Evolutionary conservation across 1,139 yeast species (phyloP), one percentile per base, ranked within the genome.

Genomic region (Trichomonascaceae sp.): DNA sequence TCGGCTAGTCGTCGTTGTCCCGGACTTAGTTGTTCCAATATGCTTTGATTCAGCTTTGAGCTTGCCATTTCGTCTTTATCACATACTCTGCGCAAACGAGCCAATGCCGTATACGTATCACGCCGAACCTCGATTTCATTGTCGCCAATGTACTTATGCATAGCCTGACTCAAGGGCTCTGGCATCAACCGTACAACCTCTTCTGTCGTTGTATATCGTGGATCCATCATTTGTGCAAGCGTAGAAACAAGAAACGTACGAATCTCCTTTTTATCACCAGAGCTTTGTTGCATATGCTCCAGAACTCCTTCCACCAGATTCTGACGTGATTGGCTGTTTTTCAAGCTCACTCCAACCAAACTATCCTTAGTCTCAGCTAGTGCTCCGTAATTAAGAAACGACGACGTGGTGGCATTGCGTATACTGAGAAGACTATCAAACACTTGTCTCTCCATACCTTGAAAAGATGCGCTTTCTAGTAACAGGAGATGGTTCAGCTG

Each of bases 1-100:
- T 62, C 63, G 47, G 67, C 55, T 32, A 68, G 55, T 22, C 63
- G 63, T 43, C 58, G 63, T 54, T 67, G 71, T 45, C 70, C 70
- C 18, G 53, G 55, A 44, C 62, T 65, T 57, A 68, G 54, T n/a
- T 55, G 58, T 9, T 51, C 47, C 19, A 57, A 49, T 22, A 50
- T 36, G 36, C 24, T 36, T 2, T 7, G 24, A 8, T 38, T 36
- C 22, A 65, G 56, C 1, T 43, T 47, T n/a, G 53, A 46, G 30
- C 58, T 52, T 15, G 60, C 59, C 3, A 55, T 45, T 1, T 41
- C 47, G 15, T 47, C 50, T 12, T 47, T 50, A 13, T 19, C 15
- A 17, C 55, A 50, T 7, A 55, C 48, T n/a, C 51, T 47, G 22
- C 59, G 57, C 32, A 63, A 54, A n/a, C 36, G 50, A 13, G 63